Percentiles rank a stretch among this genome's conserved stretches.
phyloP scores from a whole-genome alignment of 805 yeast species.

The Starmerella vitae region DNA sequence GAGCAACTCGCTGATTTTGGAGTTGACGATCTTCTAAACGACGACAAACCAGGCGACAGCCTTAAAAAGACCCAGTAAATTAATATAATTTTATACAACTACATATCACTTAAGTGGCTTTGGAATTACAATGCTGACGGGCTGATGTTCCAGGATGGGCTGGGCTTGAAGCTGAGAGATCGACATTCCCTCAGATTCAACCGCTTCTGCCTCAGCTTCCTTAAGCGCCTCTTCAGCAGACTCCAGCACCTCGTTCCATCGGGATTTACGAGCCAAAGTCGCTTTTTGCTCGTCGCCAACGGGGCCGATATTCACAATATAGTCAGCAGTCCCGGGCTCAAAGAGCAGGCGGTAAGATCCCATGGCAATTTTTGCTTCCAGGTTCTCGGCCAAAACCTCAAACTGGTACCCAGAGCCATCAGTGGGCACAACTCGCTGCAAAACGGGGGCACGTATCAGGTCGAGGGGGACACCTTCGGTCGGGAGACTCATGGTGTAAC shows the following conservation, averaged over 20 bases:
- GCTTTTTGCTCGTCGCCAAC: conserved; percentile 6
- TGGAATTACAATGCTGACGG: conserved; percentile 10
- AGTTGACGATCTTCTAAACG: no score
- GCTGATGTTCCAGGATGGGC: conserved; percentile 9
- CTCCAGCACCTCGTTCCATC: conserved; percentile 16
- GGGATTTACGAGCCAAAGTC: conserved; percentile 5
- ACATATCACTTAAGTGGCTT: conserved; percentile 19
- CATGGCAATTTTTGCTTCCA: conserved; percentile 66
- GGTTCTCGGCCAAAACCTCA: conserved; percentile 53
- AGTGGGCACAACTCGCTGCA: conserved; percentile 34
- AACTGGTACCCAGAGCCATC: conserved; percentile 22
- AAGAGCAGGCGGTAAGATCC: conserved; percentile 70
- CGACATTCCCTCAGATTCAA: no score
- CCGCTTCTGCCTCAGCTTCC: conserved; percentile 15
- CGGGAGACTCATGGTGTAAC: conserved; percentile 87
- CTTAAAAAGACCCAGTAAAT: no score
- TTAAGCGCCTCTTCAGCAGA: conserved; percentile 13
- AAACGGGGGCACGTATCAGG: conserved; percentile 64
- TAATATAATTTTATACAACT: conserved; percentile 25
- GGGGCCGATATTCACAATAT: conserved; percentile 31
- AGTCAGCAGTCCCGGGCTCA: conserved; percentile 66
- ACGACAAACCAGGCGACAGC: neutral
- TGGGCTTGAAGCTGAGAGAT: no score
- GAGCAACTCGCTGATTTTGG: conserved; percentile 76
- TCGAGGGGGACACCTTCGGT: conserved; percentile 87